These are phyloP conservation scores for Naganishia onofrii DNA, from an alignment of 768 basidiomycete genomes.

Conservation along the genomic window DNA sequence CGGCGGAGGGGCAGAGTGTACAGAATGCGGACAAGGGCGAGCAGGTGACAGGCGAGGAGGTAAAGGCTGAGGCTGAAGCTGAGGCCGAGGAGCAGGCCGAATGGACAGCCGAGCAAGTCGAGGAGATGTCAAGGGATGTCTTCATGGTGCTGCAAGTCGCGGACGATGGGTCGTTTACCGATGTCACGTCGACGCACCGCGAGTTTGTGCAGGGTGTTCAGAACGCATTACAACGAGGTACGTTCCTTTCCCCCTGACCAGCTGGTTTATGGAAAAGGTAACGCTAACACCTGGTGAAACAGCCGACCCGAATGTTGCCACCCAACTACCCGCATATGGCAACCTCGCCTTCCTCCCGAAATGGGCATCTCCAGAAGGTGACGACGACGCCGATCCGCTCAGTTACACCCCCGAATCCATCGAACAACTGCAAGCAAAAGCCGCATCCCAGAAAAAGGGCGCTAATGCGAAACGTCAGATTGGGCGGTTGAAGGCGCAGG, in stretches of 20 bases:
- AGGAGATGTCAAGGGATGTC: conserved; percentile 22
- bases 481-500: conserved; percentile 42
- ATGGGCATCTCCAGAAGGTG: conserved; percentile 48
- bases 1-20: no score
- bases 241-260: background rate
- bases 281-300: no score
- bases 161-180: background rate
- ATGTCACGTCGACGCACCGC: background rate
- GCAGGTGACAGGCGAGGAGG: background rate
- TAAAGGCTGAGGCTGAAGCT: conserved; percentile 13
- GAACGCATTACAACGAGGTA: conserved; percentile 14
- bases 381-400: conserved; percentile 37
- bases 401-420: conserved; percentile 6
- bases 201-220: background rate
- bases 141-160: conserved; percentile 11
- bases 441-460: conserved; percentile 14
- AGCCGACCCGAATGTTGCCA: conserved; percentile 18
- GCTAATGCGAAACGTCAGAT: conserved; percentile 33
- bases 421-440: conserved; percentile 22
- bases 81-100: background rate
- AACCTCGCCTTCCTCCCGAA: conserved; percentile 43
- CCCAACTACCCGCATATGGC: conserved; percentile 40
- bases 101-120: conserved; percentile 6
- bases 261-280: no score
- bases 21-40: background rate